phyloP scores from a whole-genome alignment of 331 rosid species.

The Pyracantha coccinea region DNA sequence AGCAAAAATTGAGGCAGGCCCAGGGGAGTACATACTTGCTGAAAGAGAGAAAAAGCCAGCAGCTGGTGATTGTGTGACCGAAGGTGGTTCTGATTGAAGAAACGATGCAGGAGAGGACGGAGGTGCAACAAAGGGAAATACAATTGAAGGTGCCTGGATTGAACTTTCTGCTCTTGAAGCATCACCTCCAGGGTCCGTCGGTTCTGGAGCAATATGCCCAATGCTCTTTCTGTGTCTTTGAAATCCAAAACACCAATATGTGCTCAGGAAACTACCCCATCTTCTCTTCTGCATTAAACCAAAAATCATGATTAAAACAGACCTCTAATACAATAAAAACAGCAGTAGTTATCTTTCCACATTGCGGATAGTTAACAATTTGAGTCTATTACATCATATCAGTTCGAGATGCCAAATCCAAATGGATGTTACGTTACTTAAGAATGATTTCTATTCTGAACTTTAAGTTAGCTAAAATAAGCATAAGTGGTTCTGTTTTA shows the following conservation, averaged over 20 bases:
- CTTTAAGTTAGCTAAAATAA: background rate
- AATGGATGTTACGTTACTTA: background rate
- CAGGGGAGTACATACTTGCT: slow-evolving; percentile 88
- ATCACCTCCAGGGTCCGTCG: slow-evolving; percentile 27
- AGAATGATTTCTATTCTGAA: background rate
- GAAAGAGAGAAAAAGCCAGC: slow-evolving; percentile 44
- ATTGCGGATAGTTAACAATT: background rate
- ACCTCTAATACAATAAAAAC: slow-evolving; percentile 10
- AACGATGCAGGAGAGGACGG: slow-evolving; percentile 93
- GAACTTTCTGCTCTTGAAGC: slow-evolving; percentile 34
- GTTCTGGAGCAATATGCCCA: slow-evolving; percentile 68
- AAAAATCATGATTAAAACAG: slow-evolving; percentile 8
- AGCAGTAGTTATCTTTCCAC: slow-evolving; percentile 1
- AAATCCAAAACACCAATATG: slow-evolving; percentile 73
- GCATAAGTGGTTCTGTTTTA: background rate
- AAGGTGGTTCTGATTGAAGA: slow-evolving; percentile 91
- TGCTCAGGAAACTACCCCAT: slow-evolving; percentile 77
- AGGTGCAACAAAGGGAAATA: slow-evolving; percentile 83
- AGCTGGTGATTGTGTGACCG: slow-evolving; percentile 68
- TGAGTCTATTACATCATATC: background rate
- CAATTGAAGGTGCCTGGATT: slow-evolving; percentile 31
- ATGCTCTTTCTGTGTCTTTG: slow-evolving; percentile 55
- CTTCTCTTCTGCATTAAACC: slow-evolving; percentile 63
- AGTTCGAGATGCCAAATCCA: background rate
- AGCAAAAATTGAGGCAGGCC: slow-evolving; percentile 88